Conservation (phyloP, 148 eudicot genomes). For the Fagopyrum tataricum region DNA sequence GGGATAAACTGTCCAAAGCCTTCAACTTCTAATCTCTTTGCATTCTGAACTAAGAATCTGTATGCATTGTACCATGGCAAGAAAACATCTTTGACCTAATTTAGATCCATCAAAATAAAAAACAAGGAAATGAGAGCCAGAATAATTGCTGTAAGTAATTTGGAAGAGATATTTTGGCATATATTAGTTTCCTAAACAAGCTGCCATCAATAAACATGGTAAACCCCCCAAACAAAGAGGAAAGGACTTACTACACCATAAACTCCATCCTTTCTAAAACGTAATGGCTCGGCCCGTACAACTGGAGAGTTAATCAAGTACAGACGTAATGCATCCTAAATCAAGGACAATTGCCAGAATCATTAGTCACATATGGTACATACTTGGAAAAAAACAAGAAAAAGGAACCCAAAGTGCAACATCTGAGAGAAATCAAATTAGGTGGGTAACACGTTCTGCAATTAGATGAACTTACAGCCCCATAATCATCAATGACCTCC, state of each 20-base stretch:
- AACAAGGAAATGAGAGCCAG: neutral
- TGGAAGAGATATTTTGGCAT: neutral
- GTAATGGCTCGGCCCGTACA: constrained; percentile 95
- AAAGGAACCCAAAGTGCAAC: neutral
- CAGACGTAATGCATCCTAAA: constrained; percentile 83
- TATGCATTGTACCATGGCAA: constrained; percentile 99
- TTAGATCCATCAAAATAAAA: constrained; percentile 17
- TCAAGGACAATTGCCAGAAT: neutral
- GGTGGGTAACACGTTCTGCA: neutral
- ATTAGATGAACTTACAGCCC: constrained; percentile 61
- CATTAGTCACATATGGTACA: neutral
- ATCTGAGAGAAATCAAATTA: neutral
- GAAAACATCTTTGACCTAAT: constrained; percentile 87
- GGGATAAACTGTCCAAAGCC: constrained; percentile 71
- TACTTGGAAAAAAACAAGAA: neutral
- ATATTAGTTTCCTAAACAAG: neutral
- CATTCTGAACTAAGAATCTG: constrained; percentile 92
- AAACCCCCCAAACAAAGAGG: constrained; percentile 4
- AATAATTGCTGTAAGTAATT: neutral
- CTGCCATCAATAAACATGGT: neutral
- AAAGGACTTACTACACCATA: constrained; percentile 58
- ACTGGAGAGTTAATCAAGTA: constrained; percentile 94
- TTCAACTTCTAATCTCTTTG: constrained; percentile 88
- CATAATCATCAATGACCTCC: constrained; percentile 76
- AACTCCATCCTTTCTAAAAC: constrained; percentile 92